Percentiles rank a stretch among this genome's conserved stretches.
These are phyloP conservation scores for Rutstroemia sp. DNA, from an alignment of 2,329 filamentous ascomycete species.

Conservation along the genomic window DNA sequence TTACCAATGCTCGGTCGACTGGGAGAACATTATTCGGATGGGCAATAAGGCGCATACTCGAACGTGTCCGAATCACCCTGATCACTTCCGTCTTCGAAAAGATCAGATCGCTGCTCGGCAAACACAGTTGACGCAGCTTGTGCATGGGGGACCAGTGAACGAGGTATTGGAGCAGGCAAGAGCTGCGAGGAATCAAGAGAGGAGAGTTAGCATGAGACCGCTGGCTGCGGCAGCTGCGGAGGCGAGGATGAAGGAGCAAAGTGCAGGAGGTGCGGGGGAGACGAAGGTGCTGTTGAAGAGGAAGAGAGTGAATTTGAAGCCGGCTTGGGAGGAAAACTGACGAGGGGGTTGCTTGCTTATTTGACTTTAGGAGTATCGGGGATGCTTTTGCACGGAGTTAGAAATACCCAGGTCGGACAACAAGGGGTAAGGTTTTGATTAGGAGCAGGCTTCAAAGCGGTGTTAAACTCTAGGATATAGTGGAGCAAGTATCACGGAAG, in stretches of 20 bases:
- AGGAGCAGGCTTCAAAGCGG: too few relatives aligned
- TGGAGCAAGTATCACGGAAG: too few relatives aligned
- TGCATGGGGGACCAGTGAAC: conserved; percentile 16
- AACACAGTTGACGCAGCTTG: conserved; percentile 9
- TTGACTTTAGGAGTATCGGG: too few relatives aligned
- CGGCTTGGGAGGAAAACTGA: neutral
- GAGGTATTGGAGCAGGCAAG: conserved; percentile 12
- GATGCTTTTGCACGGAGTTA: too few relatives aligned
- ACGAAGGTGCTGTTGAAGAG: neutral
- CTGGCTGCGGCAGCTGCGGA: conserved; percentile 8
- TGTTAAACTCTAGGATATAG: too few relatives aligned
- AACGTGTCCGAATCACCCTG: conserved; percentile 1
- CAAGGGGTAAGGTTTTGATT: too few relatives aligned
- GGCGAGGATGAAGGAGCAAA: neutral
- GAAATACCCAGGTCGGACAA: too few relatives aligned
- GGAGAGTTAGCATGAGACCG: conserved; percentile 9
- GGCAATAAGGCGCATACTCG: conserved; percentile 15
- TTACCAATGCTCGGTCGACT: conserved; percentile 17
- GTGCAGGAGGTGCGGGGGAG: neutral
- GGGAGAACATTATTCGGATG: conserved; percentile 18
- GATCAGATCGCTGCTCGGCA: neutral
- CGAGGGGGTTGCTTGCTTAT: too few relatives aligned
- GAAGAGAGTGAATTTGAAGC: neutral
- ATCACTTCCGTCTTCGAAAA: neutral
- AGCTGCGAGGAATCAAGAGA: conserved; percentile 4